Evolutionary conservation across 805 yeast genomes (phyloP).

Genomic region (Wickerhamomyces canadensis): DNA sequence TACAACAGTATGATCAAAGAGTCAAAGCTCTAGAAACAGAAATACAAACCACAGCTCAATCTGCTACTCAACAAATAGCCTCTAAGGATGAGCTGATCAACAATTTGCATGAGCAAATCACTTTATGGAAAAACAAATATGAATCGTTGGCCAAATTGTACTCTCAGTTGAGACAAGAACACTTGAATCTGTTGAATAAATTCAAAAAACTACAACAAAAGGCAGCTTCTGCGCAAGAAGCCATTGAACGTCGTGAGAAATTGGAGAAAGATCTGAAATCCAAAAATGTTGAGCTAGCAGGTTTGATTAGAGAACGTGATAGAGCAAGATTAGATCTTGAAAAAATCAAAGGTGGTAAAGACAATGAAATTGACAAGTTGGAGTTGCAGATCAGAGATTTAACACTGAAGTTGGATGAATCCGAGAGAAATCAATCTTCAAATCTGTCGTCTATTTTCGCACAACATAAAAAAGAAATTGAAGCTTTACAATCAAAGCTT

Average conservation of each 20-base stretch:
- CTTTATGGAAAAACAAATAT: conserved; percentile 78
- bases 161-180: conserved; percentile 89
- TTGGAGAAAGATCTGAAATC: conserved; percentile 60
- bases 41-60: conserved; percentile 49
- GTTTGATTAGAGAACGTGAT: conserved; percentile 83
- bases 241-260: conserved; percentile 72
- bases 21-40: conserved; percentile 80
- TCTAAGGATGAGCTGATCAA: conserved; percentile 71
- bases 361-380: conserved; percentile 57
- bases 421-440: conserved; percentile 58
- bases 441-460: conserved; percentile 54
- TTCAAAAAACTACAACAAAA: conserved; percentile 80
- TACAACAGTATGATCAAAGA: conserved; percentile 82
- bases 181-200: conserved; percentile 68
- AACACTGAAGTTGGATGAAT: conserved; percentile 49
- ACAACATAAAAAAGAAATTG: conserved; percentile 60
- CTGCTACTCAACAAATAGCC: conserved; percentile 67
- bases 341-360: conserved; percentile 57
- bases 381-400: conserved; percentile 60
- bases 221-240: conserved; percentile 86
- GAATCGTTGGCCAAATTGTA: conserved; percentile 86
- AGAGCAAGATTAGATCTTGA: conserved; percentile 82
- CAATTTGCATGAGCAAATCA: conserved; percentile 67
- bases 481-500: conserved; percentile 37
- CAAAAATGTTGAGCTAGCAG: conserved; percentile 73